Conservation (phyloP, 2,329 filamentous ascomycete species). For the Xylariales sp. region DNA sequence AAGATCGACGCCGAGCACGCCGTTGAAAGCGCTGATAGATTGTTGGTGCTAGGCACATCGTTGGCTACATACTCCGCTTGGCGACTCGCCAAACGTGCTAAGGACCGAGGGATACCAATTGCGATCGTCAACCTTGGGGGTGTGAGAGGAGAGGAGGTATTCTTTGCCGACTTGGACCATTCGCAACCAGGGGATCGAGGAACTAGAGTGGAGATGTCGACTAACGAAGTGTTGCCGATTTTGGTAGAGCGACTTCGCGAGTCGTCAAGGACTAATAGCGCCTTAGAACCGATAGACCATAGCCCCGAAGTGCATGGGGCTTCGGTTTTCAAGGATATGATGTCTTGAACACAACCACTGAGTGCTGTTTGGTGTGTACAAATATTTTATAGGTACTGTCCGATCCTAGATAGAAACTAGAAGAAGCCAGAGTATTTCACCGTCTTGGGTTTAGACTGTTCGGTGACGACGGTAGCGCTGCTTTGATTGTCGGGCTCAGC, state of each 20-base stretch:
- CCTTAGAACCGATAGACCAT: slow-evolving; percentile 14
- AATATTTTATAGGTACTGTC: too few relatives aligned
- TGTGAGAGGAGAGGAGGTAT: slow-evolving; percentile 70
- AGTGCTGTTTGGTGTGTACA: slow-evolving; percentile 8
- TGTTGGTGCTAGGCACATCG: slow-evolving; percentile 83
- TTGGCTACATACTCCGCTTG: slow-evolving; percentile 94
- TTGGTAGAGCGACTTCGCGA: slow-evolving; percentile 48
- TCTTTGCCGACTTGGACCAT: slow-evolving; percentile 56
- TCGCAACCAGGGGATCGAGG: slow-evolving; percentile 46
- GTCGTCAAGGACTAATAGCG: slow-evolving; percentile 12
- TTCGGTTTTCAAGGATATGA: slow-evolving; percentile 54
- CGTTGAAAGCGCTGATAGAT: slow-evolving; percentile 68
- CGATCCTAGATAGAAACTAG: too few relatives aligned
- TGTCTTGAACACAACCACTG: slow-evolving; percentile 38
- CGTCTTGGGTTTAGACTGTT: slow-evolving; percentile 16
- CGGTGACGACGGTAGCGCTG: slow-evolving; percentile 7
- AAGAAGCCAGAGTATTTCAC: slow-evolving; percentile 44
- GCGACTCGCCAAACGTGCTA: slow-evolving; percentile 79
- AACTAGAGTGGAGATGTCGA: slow-evolving; percentile 54
- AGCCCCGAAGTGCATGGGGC: slow-evolving; percentile 21
- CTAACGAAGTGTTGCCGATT: slow-evolving; percentile 52
- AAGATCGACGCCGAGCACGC: slow-evolving; percentile 75
- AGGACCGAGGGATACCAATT: slow-evolving; percentile 78
- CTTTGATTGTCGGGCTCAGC: slow-evolving; percentile 11
- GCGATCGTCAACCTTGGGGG: slow-evolving; percentile 86